Evolutionary conservation across 1,284 basidiomycete genomes (phyloP), one percentile per base, ranked within the genome.

Genomic region (Cryptococcus sp.): DNA sequence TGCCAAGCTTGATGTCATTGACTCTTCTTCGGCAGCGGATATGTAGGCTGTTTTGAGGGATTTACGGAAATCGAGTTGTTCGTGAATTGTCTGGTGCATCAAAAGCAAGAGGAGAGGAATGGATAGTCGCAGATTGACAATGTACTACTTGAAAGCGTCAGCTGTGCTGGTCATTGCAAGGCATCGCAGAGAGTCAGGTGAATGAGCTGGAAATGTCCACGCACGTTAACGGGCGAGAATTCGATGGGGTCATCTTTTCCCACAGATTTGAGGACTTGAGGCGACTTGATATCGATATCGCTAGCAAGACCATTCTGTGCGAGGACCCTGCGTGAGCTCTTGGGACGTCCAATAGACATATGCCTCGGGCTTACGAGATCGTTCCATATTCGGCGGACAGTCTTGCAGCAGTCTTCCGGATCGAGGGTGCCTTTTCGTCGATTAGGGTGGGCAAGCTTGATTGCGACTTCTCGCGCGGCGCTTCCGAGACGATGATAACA

Each of bases 221-320:
- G 50, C 43, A 71, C 71, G 48, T 70, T 67, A 20, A 74, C 16
- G 5, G 71, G 73, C 4, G 73, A 74, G 44, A 73, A 73, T 0
- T 67, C 71, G 1, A 70, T 25, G 15, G 69, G 16, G 17, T 62
- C 60, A 20, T 63, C 56, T 15, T 64, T 49, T 1, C 51, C 45
- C 43, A 61, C 64, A 0, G 43, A 39, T 3, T 17, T 23, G 3
- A 73, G 57, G n/a, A 63, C 17, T 5, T 63, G 58, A 4, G 49
- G 25, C 17, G 39, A 38, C 8, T 51, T 20, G 5, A 19, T 17
- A 40, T 61, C 66, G 43, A 70, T 22, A 1, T 63, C 59, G 2
- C 22, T 47, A 46, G 62, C 52, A 34, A 67, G 38, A 1, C 45
- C 49, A 23, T 53, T 48, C 58, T 69, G 45, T 50, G 15, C 26